Evolutionary conservation across 805 yeast species (phyloP), one percentile per base, ranked within the genome.

Genomic region (Kazachstania kunashirensis): DNA sequence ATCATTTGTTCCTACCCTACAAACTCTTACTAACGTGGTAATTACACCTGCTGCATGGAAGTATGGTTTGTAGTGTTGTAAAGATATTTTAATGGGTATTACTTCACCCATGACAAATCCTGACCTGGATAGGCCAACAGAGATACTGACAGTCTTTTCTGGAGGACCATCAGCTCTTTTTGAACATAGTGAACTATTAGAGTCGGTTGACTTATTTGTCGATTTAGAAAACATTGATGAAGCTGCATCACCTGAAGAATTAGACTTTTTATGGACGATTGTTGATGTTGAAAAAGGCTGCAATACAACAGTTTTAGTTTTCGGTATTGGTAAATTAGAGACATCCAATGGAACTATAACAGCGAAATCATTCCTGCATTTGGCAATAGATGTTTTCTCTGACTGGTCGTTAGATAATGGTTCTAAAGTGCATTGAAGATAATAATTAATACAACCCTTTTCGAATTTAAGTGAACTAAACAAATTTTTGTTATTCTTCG

Each of bases 81-180:
- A 65, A 19, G 66, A 59, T 21, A 88, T 62, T 47, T 75, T 77
- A 10, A 88, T 70, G 1, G 94, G 92, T 0, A 88, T 73, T 2
- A 69, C 53, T 51, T 86, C 96, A 17, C 95, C 95, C 23, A 86
- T 67, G 1, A 83, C 60, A 50, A 70, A 85, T 0, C 96, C 96
- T 27, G 79, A 63, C 29, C 71, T 70, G 1, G 84, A 70, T 5
- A 70, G 41, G 20, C 66, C 65, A 6, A 76, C 70, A 4, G 65
- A 50, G 27, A 73, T 55, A 31, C 54, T 64, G 2, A 70, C 67
- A 5, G 61, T 55, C 25, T 47, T 52, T 8, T 46, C 45, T 13
- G 40, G 34, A 12, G 35, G 37, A 5, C 18, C 25, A 24, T 29
- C 14, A 12, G 33, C 6, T 13, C 10, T 26, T n/a, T 26, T 21